phyloP scores from a whole-genome alignment of 257 asterid genomes.

The Anisodus tanguticus region DNA sequence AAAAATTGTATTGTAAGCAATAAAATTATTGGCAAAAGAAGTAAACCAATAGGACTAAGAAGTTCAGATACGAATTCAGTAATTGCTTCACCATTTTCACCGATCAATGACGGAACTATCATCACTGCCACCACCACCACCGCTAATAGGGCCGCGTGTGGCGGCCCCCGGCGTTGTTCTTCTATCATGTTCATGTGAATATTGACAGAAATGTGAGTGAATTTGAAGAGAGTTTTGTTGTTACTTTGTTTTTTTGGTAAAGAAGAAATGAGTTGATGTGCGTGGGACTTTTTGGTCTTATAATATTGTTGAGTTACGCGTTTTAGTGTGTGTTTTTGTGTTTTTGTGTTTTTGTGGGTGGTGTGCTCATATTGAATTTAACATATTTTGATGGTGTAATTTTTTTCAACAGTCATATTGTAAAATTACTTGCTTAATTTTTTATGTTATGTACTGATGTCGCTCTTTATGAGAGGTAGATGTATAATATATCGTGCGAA shows the following conservation, averaged over 20 bases:
- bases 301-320: background rate
- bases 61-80: slow-evolving; percentile 81
- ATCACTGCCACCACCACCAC: slow-evolving; percentile 69
- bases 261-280: background rate
- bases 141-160: slow-evolving; percentile 71
- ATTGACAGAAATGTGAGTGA: slow-evolving; percentile 11
- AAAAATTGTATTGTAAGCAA: slow-evolving; percentile 81
- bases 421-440: too few relatives aligned
- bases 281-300: slow-evolving; percentile 23
- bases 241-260: background rate
- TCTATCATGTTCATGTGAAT: slow-evolving; percentile 43
- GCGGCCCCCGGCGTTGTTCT: slow-evolving; percentile 76
- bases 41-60: slow-evolving; percentile 75
- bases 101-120: slow-evolving; percentile 63
- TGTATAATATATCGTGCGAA: too few relatives aligned
- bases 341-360: too few relatives aligned
- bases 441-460: too few relatives aligned
- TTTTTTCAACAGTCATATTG: too few relatives aligned
- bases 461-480: too few relatives aligned
- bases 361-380: too few relatives aligned
- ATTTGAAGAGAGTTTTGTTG: background rate
- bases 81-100: slow-evolving; percentile 83
- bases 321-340: background rate
- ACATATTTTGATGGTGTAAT: too few relatives aligned
- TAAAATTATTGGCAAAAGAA: slow-evolving; percentile 74